Conservation (phyloP, 2,329 filamentous ascomycete species). For the Cordyceps sp. region DNA sequence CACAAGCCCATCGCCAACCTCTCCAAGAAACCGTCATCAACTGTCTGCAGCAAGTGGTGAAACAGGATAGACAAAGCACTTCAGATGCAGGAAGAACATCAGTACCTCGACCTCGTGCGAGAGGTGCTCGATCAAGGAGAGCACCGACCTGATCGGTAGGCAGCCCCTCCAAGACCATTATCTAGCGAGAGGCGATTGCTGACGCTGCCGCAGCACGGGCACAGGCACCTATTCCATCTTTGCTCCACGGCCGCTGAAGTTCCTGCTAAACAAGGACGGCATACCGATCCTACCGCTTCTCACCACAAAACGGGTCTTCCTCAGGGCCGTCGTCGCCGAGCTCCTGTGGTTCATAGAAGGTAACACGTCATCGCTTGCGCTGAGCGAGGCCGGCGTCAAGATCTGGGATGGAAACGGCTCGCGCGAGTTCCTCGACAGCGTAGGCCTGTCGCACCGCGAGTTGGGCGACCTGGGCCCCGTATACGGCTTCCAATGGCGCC, state of each 20-base stretch:
- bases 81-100: constrained; percentile 86
- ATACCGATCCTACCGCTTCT: constrained; percentile 70
- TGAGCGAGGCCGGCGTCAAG: constrained; percentile 69
- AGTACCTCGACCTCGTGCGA: constrained; percentile 81
- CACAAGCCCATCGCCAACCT: too few species aligned
- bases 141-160: constrained; percentile 69
- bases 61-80: too few species aligned
- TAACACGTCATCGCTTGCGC: constrained; percentile 59
- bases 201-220: constrained; percentile 46
- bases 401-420: constrained; percentile 98
- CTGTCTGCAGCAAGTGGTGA: too few species aligned
- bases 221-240: constrained; percentile 87
- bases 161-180: background rate
- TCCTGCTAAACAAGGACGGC: constrained; percentile 52
- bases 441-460: constrained; percentile 66
- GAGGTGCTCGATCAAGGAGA: constrained; percentile 74
- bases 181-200: background rate
- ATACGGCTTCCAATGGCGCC: constrained; percentile 97
- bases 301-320: constrained; percentile 93
- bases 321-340: constrained; percentile 76
- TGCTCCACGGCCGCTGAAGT: constrained; percentile 73
- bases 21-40: too few species aligned
- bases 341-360: constrained; percentile 92
- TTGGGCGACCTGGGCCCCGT: constrained; percentile 87
- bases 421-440: constrained; percentile 72